Base-by-base conservation (phyloP, 768 basidiomycete species). In the Vararia minispora region DNA sequence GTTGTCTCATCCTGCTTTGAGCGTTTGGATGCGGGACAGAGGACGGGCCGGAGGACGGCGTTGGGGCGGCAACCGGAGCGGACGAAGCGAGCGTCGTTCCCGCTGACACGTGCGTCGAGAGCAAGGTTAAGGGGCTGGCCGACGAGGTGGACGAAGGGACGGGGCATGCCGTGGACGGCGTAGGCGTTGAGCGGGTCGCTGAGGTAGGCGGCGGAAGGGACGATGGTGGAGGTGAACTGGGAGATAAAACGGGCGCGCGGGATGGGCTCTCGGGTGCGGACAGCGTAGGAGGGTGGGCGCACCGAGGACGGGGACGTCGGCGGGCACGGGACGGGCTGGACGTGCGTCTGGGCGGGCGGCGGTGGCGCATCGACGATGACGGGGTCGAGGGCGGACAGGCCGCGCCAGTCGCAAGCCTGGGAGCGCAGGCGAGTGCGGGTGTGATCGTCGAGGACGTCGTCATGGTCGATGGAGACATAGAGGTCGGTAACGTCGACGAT, bases 161-260 rank as follows among this genome's bases (percentile, higher is more conserved):
- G 90, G 23, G 87, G 83, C 60, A 82, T 72, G 8, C 90, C 89
- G 13, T 79, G 65, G 44, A 79, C 75, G 0, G 79, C 74, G 50
- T 94, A 95, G n/a, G 79, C 81, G 51, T 91, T 94, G 46, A 87
- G 69, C 0, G 87, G 82, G 50, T 91, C 84, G 3, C 65, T 54
- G 21, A 88, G 68, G 57, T 95, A 95, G 1, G 65, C 52, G 0
- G 76, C 61, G 14, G 76, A 74, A 3, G 82, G 77, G 12, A 74
- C 68, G 37, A 92, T 70, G 17, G 74, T 63, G 16, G 78, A 73
- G 0, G 65, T 66, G 44, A 71, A 80, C 0, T 81, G 76, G 0
- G 79, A 66, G 28, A 94, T 69, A 40, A 80, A 66, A 2, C 63
- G 54, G 6, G 71, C 61, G 0, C 71, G 61, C 0, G 73, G 60